Conservation (phyloP, 2,329 filamentous ascomycete genomes). For the Blastomyces parvus region DNA sequence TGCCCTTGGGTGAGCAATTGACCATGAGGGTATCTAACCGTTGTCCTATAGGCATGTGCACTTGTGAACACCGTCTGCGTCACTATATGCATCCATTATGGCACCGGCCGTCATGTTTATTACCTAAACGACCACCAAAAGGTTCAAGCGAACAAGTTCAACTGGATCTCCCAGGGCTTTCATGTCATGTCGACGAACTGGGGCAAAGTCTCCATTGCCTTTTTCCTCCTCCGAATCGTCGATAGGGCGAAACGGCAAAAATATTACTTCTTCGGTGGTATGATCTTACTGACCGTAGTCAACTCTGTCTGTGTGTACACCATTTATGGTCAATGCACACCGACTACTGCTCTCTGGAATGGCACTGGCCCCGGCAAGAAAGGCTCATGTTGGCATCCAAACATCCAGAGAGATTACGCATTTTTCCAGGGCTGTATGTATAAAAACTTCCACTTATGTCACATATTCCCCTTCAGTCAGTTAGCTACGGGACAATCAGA, state of each 20-base stretch:
- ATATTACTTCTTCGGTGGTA: conserved; percentile 8
- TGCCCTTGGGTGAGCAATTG: neutral
- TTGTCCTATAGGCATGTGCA: conserved; percentile 6
- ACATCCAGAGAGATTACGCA: conserved; percentile 11
- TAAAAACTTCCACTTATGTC: neutral
- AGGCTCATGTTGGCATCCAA: conserved; percentile 10
- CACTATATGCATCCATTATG: conserved; percentile 9
- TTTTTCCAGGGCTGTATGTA: conserved; percentile 13
- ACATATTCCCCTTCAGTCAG: neutral
- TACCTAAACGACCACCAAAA: conserved; percentile 7
- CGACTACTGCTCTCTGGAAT: conserved; percentile 10
- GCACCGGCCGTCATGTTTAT: conserved; percentile 12
- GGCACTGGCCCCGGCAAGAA: neutral
- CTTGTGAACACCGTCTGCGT: conserved; percentile 7
- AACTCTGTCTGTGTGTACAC: conserved; percentile 11
- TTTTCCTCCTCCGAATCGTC: conserved; percentile 14
- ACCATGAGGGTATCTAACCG: neutral
- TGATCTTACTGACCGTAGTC: conserved; percentile 11
- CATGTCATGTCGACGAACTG: conserved; percentile 15
- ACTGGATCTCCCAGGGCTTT: conserved; percentile 13
- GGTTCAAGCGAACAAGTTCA: conserved; percentile 14
- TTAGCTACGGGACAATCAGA: neutral
- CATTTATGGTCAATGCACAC: conserved; percentile 12
- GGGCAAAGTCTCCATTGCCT: conserved; percentile 13
- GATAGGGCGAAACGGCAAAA: conserved; percentile 9